Evolutionary conservation across 495 filamentous ascomycete genomes (phyloP).

Genomic region (Podospora conica): DNA sequence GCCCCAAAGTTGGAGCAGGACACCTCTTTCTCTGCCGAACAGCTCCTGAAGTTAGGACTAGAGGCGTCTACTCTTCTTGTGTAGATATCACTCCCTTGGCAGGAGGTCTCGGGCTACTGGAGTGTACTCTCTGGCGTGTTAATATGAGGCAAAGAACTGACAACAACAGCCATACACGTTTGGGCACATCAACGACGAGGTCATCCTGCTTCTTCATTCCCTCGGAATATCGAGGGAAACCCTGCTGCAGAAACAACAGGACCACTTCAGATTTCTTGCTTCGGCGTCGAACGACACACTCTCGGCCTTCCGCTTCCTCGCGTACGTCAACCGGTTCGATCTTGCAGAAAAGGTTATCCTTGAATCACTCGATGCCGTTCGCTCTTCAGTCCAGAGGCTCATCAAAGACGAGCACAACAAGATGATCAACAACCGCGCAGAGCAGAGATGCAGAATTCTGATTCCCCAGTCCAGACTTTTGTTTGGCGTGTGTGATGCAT

Average conservation of each 20-base stretch:
- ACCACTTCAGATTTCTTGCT: slow-evolving; percentile 38
- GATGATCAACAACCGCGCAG: slow-evolving; percentile 44
- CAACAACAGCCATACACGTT: slow-evolving; percentile 40
- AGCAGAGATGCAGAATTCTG: slow-evolving; percentile 43
- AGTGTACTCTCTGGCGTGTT: too few species aligned
- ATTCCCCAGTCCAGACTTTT: slow-evolving; percentile 42
- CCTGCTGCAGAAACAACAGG: slow-evolving; percentile 39
- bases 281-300: slow-evolving; percentile 26
- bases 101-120: too few species aligned
- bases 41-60: too few species aligned
- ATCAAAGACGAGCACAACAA: slow-evolving; percentile 36
- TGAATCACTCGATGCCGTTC: slow-evolving; percentile 35
- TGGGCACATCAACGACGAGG: slow-evolving; percentile 47
- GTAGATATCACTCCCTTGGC: too few species aligned
- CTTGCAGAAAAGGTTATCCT: slow-evolving; percentile 44
- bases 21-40: too few species aligned
- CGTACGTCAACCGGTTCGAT: slow-evolving; percentile 33
- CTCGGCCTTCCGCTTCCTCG: slow-evolving; percentile 40
- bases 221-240: slow-evolving; percentile 34
- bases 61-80: too few species aligned
- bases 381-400: slow-evolving; percentile 25
- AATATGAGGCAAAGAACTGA: not conserved
- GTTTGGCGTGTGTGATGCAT: slow-evolving; percentile 46
- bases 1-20: too few species aligned
- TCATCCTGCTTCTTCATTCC: slow-evolving; percentile 40